Base-by-base conservation (phyloP, 768 basidiomycete species). In the Phanerochaete sordida region DNA sequence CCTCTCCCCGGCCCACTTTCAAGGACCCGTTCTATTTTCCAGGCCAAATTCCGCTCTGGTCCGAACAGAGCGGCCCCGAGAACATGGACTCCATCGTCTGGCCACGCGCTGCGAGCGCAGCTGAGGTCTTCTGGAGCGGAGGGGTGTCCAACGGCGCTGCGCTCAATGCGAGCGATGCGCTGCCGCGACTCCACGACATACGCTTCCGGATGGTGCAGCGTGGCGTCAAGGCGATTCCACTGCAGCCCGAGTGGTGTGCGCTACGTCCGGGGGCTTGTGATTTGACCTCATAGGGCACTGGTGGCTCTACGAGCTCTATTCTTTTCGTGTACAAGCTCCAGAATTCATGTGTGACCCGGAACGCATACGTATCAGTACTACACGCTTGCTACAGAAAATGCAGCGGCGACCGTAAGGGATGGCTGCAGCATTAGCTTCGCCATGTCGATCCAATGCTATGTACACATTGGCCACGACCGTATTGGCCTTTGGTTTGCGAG, bases 111-210 rank as follows among this genome's bases (percentile, higher is more conserved):
- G 86, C 86, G 0, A 80, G 81, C 3, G 81, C 83, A 7, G 89
- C 89, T 0, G 91, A 92, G 74, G 69, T 91, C 11, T 91, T 90
- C 70, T 92, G 90, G 89, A 84, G 82, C 0, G 88, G 89, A 2
- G 57, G 69, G 3, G 70, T 69, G 13, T 76, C 77, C 0, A 63
- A 70, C 6, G 80, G 77, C 1, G 59, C 62, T 0, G 64, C 76
- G 7, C 65, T 65, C 27, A 57, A 66, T 19, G 59, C 64, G 63
- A 50, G 12, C 64, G 49, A n/a, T 16, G 37, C 88, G 3, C 70
- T 89, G 13, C 80, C 83, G 21, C 79, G 90, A 1, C 69, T 93
- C 59, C 84, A 91, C 63, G 88, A 89, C 62, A 57, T 88, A 15
- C 73, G 79, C 4, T 86, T 79, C 70, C 73, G 88, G 26, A 77